Base-by-base conservation (phyloP, 106 monocot genomes). In the Agapanthus africanus region DNA sequence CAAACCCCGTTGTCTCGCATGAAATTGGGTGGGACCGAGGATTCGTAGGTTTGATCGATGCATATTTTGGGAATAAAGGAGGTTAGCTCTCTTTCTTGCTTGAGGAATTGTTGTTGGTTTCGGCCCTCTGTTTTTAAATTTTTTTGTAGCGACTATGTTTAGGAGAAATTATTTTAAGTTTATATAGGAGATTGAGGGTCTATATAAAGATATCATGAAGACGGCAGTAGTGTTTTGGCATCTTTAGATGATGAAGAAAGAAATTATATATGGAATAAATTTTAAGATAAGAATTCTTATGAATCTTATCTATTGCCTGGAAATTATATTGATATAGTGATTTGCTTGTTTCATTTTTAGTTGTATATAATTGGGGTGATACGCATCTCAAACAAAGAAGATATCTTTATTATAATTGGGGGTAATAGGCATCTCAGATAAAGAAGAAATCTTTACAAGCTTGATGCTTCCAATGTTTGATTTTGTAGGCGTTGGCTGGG, bases 1-100 rank as follows among this genome's bases (percentile, higher is more conserved):
- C 83, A 91, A 75, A 80, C 82, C 7, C 78, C 85, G 16, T 38
- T 83, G 41, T 90, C 90, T 16, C 70, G 85, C 81, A 35, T 76
- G 42, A 80, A 73, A 73, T 51, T 90, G n/a, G 78, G 79, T 70
- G 77, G 80, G 10, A 68, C 71, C 1, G 83, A 34, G 33, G 79
- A 69, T 49, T 60, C 57, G 7, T 37, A 42, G 59, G 72, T 30
- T 60, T 65, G 39, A 65, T 23, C 72, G 4, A 25, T 54, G 50
- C 6, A 1, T 0, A 5, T 18, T 54, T 7, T 11, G 0, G 6
- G 54, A 54, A 54, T 54, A 54, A 54, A 14, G 54, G 54, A 54
- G 27, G 54, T 54, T 7, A 54, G 22, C 25, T 54, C 27, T 54
- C 46, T 46, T 26, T 54, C 54, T 54, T 54, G 54, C 7, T 54